These are phyloP conservation scores for Fonsecaea monophora DNA, from an alignment of 2,329 filamentous ascomycete genomes.

Conservation along the genomic window DNA sequence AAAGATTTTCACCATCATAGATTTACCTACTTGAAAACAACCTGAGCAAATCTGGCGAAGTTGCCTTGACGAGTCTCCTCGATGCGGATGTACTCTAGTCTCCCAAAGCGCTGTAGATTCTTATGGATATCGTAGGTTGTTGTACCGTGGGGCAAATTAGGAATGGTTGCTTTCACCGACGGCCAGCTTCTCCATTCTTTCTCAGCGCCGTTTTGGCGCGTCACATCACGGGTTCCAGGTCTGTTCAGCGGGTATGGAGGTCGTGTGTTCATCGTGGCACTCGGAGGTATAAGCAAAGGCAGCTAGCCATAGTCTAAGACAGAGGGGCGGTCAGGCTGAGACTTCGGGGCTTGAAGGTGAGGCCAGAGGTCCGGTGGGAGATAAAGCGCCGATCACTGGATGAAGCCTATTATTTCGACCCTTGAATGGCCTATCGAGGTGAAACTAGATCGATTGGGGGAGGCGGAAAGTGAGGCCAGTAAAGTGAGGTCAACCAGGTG, in stretches of 20 bases:
- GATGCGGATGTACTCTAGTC: slow-evolving; percentile 64
- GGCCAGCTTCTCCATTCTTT: slow-evolving; percentile 50
- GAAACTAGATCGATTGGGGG: neutral
- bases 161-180: slow-evolving; percentile 48
- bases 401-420: neutral
- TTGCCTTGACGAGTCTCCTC: slow-evolving; percentile 53
- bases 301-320: slow-evolving; percentile 8
- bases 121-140: slow-evolving; percentile 56
- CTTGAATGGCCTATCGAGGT: neutral
- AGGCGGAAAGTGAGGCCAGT: neutral
- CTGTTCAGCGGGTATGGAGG: neutral
- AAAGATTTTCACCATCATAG: slow-evolving; percentile 55
- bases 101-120: slow-evolving; percentile 61
- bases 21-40: slow-evolving; percentile 60
- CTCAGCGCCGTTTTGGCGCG: slow-evolving; percentile 18
- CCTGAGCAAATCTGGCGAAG: slow-evolving; percentile 51
- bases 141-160: slow-evolving; percentile 45
- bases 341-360: neutral
- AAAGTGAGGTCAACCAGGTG: neutral
- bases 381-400: neutral
- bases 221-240: neutral
- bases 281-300: slow-evolving; percentile 1
- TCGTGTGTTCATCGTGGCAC: slow-evolving; percentile 13
- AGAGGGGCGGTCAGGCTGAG: neutral
- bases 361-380: neutral